Evolutionary conservation across 2,329 filamentous ascomycete species (phyloP).

Genomic region (Alternaria angustiovoidea): DNA sequence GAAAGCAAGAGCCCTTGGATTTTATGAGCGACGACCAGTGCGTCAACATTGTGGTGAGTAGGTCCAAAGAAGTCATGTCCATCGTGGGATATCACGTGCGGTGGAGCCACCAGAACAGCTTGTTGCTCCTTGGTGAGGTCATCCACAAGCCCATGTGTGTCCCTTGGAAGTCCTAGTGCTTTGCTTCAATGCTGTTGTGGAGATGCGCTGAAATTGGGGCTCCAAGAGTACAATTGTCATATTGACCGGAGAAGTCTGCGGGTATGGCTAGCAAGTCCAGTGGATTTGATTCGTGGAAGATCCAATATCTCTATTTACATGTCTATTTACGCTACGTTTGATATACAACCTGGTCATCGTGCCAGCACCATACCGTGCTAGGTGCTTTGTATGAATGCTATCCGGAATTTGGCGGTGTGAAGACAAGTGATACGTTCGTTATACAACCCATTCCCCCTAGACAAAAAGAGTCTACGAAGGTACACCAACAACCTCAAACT

Average conservation of each 20-base stretch:
- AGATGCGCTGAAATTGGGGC: neutral
- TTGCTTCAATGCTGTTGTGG: neutral
- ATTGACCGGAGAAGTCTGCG: too few relatives aligned
- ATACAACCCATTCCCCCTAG: too few relatives aligned
- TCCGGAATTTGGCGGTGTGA: too few relatives aligned
- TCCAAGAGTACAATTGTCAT: neutral
- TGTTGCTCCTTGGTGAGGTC: too few relatives aligned
- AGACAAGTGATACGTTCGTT: too few relatives aligned
- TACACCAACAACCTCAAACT: conserved; percentile 15
- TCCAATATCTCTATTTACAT: neutral
- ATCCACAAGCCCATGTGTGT: too few relatives aligned
- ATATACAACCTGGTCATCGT: too few relatives aligned
- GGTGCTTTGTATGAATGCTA: too few relatives aligned
- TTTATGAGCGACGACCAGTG: neutral
- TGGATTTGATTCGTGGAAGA: neutral
- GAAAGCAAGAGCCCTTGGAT: neutral
- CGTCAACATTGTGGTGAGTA: neutral
- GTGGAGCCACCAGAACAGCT: too few relatives aligned
- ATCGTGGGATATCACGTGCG: neutral
- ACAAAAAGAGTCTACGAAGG: neutral
- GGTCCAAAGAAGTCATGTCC: neutral
- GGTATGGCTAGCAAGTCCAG: neutral
- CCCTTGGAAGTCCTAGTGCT: too few relatives aligned
- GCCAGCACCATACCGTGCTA: too few relatives aligned
- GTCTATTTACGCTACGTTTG: neutral